phyloP scores from a whole-genome alignment of 805 yeast species.

The Cyberlindnera japonica region DNA sequence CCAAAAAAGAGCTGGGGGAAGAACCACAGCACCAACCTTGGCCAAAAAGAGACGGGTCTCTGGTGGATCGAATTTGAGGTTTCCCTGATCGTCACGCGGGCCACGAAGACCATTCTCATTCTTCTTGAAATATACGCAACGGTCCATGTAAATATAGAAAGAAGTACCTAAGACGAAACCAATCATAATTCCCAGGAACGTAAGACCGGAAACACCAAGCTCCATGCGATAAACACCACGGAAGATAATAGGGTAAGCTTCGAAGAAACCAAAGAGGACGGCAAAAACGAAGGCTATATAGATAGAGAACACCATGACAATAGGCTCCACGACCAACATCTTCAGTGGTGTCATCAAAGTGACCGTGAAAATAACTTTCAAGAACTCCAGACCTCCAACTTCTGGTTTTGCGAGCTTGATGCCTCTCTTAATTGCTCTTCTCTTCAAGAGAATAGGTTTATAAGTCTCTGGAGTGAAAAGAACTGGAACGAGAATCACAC shows the following conservation, averaged over 20 bases:
- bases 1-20: constrained; percentile 76
- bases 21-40: constrained; percentile 61
- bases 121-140: constrained; percentile 46
- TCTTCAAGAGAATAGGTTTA: constrained; percentile 57
- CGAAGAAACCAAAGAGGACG: constrained; percentile 74
- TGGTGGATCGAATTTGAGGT: constrained; percentile 51
- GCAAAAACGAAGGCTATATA: constrained; percentile 76
- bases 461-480: constrained; percentile 63
- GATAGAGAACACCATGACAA: constrained; percentile 63
- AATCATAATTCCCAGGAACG: constrained; percentile 68
- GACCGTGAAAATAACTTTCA: constrained; percentile 44
- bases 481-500: constrained; percentile 45
- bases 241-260: constrained; percentile 74
- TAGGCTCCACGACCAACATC: constrained; percentile 72
- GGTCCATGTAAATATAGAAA: constrained; percentile 49
- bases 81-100: constrained; percentile 45
- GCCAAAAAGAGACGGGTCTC: constrained; percentile 58
- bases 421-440: constrained; percentile 60
- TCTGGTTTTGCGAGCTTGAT: constrained; percentile 39
- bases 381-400: constrained; percentile 33
- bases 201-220: constrained; percentile 60
- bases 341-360: constrained; percentile 60
- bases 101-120: constrained; percentile 63
- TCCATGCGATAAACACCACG: constrained; percentile 59
- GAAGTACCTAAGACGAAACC: constrained; percentile 58